Evolutionary conservation across 352 stramenopile species (phyloP), one percentile per base, ranked within the genome.

Genomic region (Globisporangium alternatum): DNA sequence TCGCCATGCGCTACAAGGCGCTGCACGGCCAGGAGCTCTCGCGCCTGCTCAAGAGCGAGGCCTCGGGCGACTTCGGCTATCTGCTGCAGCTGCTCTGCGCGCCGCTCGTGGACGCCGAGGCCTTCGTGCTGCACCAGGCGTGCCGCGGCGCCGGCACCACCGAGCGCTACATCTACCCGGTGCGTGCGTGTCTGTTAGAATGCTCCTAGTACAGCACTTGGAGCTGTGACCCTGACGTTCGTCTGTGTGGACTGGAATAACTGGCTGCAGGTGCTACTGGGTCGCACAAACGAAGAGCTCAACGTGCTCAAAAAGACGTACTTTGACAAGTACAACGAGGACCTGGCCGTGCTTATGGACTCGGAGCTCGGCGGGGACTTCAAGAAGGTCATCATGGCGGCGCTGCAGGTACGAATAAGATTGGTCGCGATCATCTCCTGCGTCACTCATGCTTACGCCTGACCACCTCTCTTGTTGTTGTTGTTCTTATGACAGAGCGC

Each of bases 271-370:
- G 83, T 93, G 30, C 43, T 93, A 7, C 53, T 89, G 30, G 82
- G 82, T n/a, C 80, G 84, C 68, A 87, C 79, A 19, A 86, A 87
- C 54, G 75, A 89, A 33, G 85, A 93, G 66, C 66, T 93, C 37
- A 75, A 75, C 33, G 80, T 91, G 71, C 74, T 93, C 51, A 88
- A 88, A 69, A 78, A 76, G 60, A 88, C 80, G 54, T 91, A 88
- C 69, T 89, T 84, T 60, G 79, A 89, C 57, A 83, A 86, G 67
- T 90, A 85, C 68, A 86, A 88, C 60, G 72, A 88, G 62, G 84
- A 93, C 57, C 69, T 91, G 59, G 76, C 71, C 19, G 82, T 81
- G 63, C 68, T 85, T 28, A 81, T 91, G 75, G 67, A 76, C 51
- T 81, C 77, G 21, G 81, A 90, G 61, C 70, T 90, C 9, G 79